Evolutionary conservation across 768 basidiomycete species (phyloP).

Genomic region (Psilocybe subaeruginosa): DNA sequence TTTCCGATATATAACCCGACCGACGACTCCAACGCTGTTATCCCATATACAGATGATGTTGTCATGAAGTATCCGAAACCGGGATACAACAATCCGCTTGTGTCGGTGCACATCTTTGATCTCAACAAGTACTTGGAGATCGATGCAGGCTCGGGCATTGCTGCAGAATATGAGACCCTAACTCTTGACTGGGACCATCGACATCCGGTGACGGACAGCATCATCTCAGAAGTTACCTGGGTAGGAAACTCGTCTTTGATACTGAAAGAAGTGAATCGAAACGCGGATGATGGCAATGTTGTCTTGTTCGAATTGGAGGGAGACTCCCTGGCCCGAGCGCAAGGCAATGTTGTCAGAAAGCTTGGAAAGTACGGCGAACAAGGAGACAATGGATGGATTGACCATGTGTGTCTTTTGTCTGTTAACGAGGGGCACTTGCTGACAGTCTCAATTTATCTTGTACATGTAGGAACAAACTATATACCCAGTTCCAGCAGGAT

Average conservation of each 20-base stretch:
- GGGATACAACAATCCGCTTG: conserved; percentile 87
- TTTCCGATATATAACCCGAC: conserved; percentile 94
- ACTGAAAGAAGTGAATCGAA: conserved; percentile 86
- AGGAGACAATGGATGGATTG: conserved; percentile 94
- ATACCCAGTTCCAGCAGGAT: conserved; percentile 49
- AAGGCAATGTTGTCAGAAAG: conserved; percentile 67
- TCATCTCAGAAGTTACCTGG: conserved; percentile 89
- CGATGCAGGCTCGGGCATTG: conserved; percentile 29
- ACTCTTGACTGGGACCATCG: conserved; percentile 71
- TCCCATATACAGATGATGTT: conserved; percentile 80
- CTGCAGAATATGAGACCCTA: conserved; percentile 46
- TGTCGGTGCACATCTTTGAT: conserved; percentile 83
- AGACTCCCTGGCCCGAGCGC: conserved; percentile 29
- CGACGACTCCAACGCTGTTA: conserved; percentile 63
- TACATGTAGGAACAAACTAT: conserved; percentile 61
- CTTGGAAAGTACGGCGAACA: conserved; percentile 85
- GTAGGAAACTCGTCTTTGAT: conserved; percentile 74
- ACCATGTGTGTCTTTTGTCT: conserved; percentile 56
- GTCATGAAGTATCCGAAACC: conserved; percentile 86
- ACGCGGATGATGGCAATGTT: conserved; percentile 80
- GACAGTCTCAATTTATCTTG: background rate
- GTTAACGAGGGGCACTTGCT: conserved; percentile 8
- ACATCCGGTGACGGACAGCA: conserved; percentile 59
- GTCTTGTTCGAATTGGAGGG: conserved; percentile 67
- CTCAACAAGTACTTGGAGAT: conserved; percentile 54